Percentiles rank a stretch among this genome's conserved stretches.
phyloP scores from a whole-genome alignment of 129 eudicot genomes.

The Helichrysum umbraculigerum region DNA sequence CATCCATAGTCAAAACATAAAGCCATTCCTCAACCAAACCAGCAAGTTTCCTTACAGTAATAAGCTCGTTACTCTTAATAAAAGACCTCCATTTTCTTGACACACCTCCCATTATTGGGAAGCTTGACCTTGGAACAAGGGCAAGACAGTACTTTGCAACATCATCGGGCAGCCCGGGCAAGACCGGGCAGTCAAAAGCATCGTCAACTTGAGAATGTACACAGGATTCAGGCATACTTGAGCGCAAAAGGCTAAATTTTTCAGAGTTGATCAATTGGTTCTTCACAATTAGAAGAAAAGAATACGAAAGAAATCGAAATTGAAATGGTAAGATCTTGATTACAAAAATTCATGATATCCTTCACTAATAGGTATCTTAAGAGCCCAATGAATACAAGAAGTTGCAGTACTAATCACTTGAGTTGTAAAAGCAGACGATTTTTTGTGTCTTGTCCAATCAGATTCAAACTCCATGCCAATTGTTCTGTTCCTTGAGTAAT shows the following conservation, averaged over 20 bases:
- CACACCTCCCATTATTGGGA: slow-evolving; percentile 84
- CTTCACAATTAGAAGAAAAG: slow-evolving; percentile 40
- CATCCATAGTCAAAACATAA: slow-evolving; percentile 61
- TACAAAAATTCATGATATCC: slow-evolving; percentile 80
- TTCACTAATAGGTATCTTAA: slow-evolving; percentile 66
- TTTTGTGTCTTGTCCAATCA: slow-evolving; percentile 61
- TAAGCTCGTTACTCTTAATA: slow-evolving; percentile 76
- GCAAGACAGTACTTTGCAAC: slow-evolving; percentile 94
- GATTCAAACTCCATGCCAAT: slow-evolving; percentile 83
- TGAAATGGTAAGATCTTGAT: slow-evolving; percentile 25
- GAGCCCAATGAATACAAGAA: slow-evolving; percentile 69
- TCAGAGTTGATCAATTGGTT: slow-evolving; percentile 31
- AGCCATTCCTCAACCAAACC: slow-evolving; percentile 93
- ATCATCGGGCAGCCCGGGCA: slow-evolving; percentile 97
- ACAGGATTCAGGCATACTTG: slow-evolving; percentile 48
- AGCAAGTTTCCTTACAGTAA: slow-evolving; percentile 69
- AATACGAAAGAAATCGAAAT: slow-evolving; percentile 19
- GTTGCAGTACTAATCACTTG: slow-evolving; percentile 58
- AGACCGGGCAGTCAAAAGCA: slow-evolving; percentile 53
- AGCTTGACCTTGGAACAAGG: slow-evolving; percentile 74
- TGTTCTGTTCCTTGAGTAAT: slow-evolving; percentile 32
- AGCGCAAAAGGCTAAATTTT: slow-evolving; percentile 31
- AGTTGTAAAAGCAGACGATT: slow-evolving; percentile 51
- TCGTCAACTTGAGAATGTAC: slow-evolving; percentile 31
- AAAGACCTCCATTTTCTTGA: slow-evolving; percentile 82